These are phyloP conservation scores for Centella asiatica DNA, from an alignment of 129 eudicot species.

Conservation along the genomic window DNA sequence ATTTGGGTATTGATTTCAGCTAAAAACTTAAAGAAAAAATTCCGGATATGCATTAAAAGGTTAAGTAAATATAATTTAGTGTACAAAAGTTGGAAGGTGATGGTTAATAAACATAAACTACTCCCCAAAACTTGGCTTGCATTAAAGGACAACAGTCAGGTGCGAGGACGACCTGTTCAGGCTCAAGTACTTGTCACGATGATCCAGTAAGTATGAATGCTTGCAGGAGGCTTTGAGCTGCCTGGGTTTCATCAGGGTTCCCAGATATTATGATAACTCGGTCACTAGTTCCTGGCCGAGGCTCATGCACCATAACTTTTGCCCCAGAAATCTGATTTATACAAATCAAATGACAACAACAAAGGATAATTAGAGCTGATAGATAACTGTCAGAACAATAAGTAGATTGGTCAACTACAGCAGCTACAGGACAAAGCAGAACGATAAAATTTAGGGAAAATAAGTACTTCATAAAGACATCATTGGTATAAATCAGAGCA, in stretches of 20 bases:
- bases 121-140: slow-evolving; percentile 4
- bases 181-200: slow-evolving; percentile 27
- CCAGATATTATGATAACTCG: slow-evolving; percentile 60
- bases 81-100: background rate
- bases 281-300: slow-evolving; percentile 37
- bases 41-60: background rate
- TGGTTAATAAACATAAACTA: background rate
- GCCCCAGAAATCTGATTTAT: slow-evolving; percentile 77
- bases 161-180: slow-evolving; percentile 4
- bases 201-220: slow-evolving; percentile 64
- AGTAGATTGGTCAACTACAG: too few relatives aligned
- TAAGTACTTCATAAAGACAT: too few relatives aligned
- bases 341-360: background rate
- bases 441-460: too few relatives aligned
- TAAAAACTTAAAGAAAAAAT: too few relatives aligned
- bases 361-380: background rate
- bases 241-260: slow-evolving; percentile 60
- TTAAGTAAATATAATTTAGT: background rate
- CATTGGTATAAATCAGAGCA: too few relatives aligned
- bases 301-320: slow-evolving; percentile 46
- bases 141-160: background rate
- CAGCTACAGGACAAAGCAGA: too few relatives aligned
- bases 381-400: background rate
- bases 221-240: slow-evolving; percentile 81
- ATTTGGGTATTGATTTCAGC: background rate